Base-by-base conservation (phyloP, 2,329 filamentous ascomycete genomes). In the Curvularia eragrostidis region DNA sequence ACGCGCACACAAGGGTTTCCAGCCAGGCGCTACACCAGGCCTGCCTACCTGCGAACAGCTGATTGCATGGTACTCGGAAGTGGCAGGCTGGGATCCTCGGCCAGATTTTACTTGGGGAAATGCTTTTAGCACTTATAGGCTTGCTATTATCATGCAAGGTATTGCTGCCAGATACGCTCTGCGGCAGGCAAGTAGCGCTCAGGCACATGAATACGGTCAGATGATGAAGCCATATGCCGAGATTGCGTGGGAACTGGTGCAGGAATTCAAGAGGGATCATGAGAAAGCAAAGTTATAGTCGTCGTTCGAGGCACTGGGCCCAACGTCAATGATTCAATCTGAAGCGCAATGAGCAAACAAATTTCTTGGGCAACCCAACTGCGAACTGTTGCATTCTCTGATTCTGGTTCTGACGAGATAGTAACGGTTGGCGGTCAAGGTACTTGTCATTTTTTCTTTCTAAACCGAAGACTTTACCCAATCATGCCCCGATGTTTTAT, bases 161-260 rank as follows among this genome's bases (percentile, higher is more conserved):
- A 98, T 99, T 74, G 93, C 93, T 48, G 95, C 95, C 48, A 82
- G 95, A 63, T 90, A 90, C 75, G 95, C 95, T 24, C 80, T 85
- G 47, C 82, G 94, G 48, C 94, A 98, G 83, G 95, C 95, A 36
- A 97, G 93, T 78, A 97, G 92, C 75, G 90, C 87, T 56, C 86
- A 90, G 74, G 95, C 95, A 6, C 85, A 83, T 66, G 83, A 87
- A 41, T 91, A 96, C 77, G 92, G 84, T 1, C 80, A 80, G 54
- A 85, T 86, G 75, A 88, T 91, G 78, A 83, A 81, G 44, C 88
- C 90, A 21, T 86, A 94, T 81, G 93, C 89, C 0, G 83, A 91
- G 76, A 83, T 90, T 68, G 91, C 92, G 5, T 97, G 93, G 91
- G 81, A 84, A 56, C 78, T 92, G 67, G 88, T 93, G 56, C 76